Evolutionary conservation across 2,329 filamentous ascomycete genomes (phyloP).

Genomic region (Nothophoma quercina): DNA sequence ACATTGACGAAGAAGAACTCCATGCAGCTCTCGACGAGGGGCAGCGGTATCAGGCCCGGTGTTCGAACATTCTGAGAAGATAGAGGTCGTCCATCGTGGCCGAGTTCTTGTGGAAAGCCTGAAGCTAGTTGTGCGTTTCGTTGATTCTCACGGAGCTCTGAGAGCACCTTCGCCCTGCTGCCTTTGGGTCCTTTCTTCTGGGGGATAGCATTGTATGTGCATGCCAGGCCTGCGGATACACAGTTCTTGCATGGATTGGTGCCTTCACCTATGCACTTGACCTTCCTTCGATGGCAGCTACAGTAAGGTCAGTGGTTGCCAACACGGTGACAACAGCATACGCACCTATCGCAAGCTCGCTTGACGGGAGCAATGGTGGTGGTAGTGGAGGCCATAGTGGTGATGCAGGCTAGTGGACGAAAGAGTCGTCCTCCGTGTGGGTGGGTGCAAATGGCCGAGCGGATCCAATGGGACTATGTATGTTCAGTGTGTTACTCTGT

Average conservation of each 20-base stretch:
- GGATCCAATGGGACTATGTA: conserved; percentile 41
- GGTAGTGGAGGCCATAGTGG: conserved; percentile 40
- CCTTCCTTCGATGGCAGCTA: conserved; percentile 58
- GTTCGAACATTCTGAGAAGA: conserved; percentile 56
- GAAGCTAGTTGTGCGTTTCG: conserved; percentile 55
- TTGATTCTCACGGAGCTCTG: conserved; percentile 64
- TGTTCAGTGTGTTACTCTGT: conserved; percentile 39
- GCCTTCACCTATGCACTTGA: conserved; percentile 60
- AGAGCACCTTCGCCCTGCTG: conserved; percentile 68
- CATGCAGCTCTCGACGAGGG: conserved; percentile 62
- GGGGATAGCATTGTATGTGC: conserved; percentile 70
- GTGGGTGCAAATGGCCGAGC: conserved; percentile 31
- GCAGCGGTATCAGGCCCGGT: conserved; percentile 57
- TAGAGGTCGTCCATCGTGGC: conserved; percentile 52
- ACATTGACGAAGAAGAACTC: conserved; percentile 69
- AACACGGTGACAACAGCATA: conserved; percentile 10
- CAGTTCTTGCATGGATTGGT: conserved; percentile 68
- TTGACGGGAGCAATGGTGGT: conserved; percentile 49
- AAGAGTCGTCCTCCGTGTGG: conserved; percentile 34
- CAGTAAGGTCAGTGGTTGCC: conserved; percentile 22
- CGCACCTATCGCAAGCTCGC: conserved; percentile 54
- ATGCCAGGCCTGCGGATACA: conserved; percentile 64
- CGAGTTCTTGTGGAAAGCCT: conserved; percentile 48
- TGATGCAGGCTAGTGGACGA: conserved; percentile 27
- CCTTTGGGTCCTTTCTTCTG: conserved; percentile 71